Percentiles rank a stretch among this genome's conserved stretches.
phyloP scores from a whole-genome alignment of 2,329 filamentous ascomycete genomes.

The Dryadomyces quercivorus region DNA sequence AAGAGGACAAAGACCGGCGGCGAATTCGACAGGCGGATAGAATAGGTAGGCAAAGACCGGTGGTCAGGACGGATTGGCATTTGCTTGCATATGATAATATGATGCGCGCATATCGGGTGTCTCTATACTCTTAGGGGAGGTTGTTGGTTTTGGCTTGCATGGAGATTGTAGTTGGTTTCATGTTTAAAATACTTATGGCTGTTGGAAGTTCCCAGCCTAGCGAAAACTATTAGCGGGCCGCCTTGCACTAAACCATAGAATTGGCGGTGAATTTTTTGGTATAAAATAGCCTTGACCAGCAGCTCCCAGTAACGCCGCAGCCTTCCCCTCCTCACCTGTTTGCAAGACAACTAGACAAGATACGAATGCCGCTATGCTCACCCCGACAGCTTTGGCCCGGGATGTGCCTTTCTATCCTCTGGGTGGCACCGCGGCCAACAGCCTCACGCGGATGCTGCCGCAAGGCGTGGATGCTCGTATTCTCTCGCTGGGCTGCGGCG shows the following conservation, averaged over 20 bases:
- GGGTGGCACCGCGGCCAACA: conserved; percentile 42
- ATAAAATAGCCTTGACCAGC: too few relatives aligned
- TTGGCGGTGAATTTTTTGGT: too few relatives aligned
- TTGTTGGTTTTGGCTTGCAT: not conserved
- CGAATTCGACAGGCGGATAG: not conserved
- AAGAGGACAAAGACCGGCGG: too few relatives aligned
- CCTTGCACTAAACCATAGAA: too few relatives aligned
- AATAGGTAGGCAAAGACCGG: too few relatives aligned
- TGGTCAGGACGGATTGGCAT: not conserved
- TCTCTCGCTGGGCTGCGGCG: conserved; percentile 43
- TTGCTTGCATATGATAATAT: not conserved
- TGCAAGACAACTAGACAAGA: not conserved
- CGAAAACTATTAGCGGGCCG: too few relatives aligned
- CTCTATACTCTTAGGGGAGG: not conserved
- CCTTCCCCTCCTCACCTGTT: too few relatives aligned
- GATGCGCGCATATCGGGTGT: not conserved
- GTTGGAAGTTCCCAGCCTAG: not conserved
- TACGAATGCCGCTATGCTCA: conserved; percentile 20
- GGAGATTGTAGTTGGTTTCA: too few relatives aligned
- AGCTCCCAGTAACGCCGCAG: too few relatives aligned
- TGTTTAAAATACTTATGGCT: not conserved
- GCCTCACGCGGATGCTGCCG: conserved; percentile 33
- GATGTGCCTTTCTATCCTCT: conserved; percentile 27
- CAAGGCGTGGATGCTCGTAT: conserved; percentile 36
- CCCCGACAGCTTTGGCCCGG: conserved; percentile 17